Evolutionary conservation across 140 eudicot species (phyloP).

Genomic region (Stevia rebaudiana): DNA sequence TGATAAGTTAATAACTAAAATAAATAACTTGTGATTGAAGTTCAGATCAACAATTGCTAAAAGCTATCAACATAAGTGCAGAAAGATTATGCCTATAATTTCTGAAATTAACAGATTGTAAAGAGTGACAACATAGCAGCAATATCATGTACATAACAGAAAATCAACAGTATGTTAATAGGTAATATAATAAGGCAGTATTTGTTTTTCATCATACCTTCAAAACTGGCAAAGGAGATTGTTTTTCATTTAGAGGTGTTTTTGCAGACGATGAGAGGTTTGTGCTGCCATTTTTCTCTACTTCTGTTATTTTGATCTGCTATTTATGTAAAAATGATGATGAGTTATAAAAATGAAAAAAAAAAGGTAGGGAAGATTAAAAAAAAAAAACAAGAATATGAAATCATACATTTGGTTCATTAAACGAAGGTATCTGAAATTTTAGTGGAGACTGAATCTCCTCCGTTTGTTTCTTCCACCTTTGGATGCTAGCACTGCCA

Average conservation of each 20-base stretch:
- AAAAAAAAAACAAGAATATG: no score
- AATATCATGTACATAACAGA: neutral
- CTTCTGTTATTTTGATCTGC: no score
- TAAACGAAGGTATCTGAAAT: no score
- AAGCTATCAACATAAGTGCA: neutral
- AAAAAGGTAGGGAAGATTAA: no score
- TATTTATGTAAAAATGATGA: no score
- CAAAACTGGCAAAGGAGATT: neutral
- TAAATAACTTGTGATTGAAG: neutral
- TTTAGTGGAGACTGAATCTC: neutral
- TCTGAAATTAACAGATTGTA: constrained; percentile 5
- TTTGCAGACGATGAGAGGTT: no score
- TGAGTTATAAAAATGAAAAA: no score
- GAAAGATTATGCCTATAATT: neutral
- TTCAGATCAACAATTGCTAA: neutral
- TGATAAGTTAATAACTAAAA: constrained; percentile 23
- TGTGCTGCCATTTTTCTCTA: no score
- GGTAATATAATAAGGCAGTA: neutral
- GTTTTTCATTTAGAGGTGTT: no score
- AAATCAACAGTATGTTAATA: neutral
- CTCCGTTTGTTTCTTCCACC: constrained; percentile 2
- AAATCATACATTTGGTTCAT: no score
- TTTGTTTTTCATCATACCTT: neutral
- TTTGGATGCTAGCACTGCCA: constrained; percentile 13
- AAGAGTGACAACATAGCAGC: neutral